A percentile compares a stretch with the other conserved stretches of the same genome.
phyloP scores from a whole-genome alignment of 1,139 yeast genomes.

The Suhomyces kunorum region DNA sequence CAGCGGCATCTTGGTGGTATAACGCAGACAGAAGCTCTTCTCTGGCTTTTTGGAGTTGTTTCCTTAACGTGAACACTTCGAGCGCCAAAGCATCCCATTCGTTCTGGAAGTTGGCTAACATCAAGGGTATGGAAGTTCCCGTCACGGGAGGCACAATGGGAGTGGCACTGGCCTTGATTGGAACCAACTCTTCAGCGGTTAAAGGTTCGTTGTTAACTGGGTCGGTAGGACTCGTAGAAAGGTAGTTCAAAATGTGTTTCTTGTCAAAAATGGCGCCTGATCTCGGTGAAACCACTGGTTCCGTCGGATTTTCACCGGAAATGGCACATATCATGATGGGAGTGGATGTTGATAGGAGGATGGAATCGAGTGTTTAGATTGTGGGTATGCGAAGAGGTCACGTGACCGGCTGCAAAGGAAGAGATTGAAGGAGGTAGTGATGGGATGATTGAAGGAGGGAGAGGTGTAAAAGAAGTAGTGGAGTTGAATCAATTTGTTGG shows the following conservation, averaged over 20 bases:
- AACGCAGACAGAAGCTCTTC: slow-evolving; percentile 76
- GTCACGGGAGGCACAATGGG: slow-evolving; percentile 45
- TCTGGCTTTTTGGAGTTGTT: slow-evolving; percentile 65
- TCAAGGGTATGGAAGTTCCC: slow-evolving; percentile 72
- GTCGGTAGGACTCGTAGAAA: slow-evolving; percentile 67
- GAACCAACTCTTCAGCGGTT: slow-evolving; percentile 57
- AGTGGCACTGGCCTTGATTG: slow-evolving; percentile 32
- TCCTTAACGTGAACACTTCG: slow-evolving; percentile 75
- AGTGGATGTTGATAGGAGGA: neutral
- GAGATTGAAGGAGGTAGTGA: neutral
- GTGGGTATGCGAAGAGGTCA: neutral
- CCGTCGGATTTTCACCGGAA: slow-evolving; percentile 66
- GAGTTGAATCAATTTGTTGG: too few relatives aligned
- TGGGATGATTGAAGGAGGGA: neutral
- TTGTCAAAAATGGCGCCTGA: slow-evolving; percentile 76
- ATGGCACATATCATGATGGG: slow-evolving; percentile 30
- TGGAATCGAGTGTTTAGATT: neutral
- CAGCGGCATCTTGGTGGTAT: slow-evolving; percentile 88
- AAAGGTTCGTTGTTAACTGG: slow-evolving; percentile 73
- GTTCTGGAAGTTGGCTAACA: slow-evolving; percentile 72
- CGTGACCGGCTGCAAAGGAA: neutral
- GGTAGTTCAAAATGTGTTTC: slow-evolving; percentile 58
- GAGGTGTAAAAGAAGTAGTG: neutral
- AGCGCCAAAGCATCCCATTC: slow-evolving; percentile 90
- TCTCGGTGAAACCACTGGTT: slow-evolving; percentile 75